phyloP scores from a whole-genome alignment of 2,329 filamentous ascomycete species.

The Pyrenochaeta sp. region DNA sequence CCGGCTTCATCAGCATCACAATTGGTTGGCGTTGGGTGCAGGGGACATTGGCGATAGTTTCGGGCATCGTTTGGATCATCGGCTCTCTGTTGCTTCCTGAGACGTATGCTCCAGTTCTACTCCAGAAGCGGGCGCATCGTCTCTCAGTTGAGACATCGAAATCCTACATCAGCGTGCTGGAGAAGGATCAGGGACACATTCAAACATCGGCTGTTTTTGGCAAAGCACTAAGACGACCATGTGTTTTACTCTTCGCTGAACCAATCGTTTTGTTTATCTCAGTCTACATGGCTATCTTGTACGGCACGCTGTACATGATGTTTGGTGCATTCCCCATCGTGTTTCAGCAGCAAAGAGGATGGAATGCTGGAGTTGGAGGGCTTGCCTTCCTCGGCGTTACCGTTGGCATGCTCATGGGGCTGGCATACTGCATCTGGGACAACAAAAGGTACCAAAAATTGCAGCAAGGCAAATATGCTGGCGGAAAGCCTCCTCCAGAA shows the following conservation, averaged over 20 bases:
- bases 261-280: slow-evolving; percentile 29
- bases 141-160: slow-evolving; percentile 67
- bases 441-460: slow-evolving; percentile 45
- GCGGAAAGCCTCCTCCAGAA: slow-evolving; percentile 65
- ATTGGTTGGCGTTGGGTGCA: slow-evolving; percentile 37
- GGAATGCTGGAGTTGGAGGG: slow-evolving; percentile 49
- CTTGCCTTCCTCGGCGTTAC: slow-evolving; percentile 41
- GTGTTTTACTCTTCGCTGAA: slow-evolving; percentile 26
- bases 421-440: too few species aligned
- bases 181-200: slow-evolving; percentile 27
- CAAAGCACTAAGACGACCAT: too few species aligned
- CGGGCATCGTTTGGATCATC: slow-evolving; percentile 46
- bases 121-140: slow-evolving; percentile 66
- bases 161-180: slow-evolving; percentile 56
- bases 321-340: slow-evolving; percentile 59
- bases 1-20: slow-evolving; percentile 18
- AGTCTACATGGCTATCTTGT: slow-evolving; percentile 41
- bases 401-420: slow-evolving; percentile 23
- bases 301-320: slow-evolving; percentile 57
- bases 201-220: too few species aligned
- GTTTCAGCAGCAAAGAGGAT: slow-evolving; percentile 42
- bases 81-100: slow-evolving; percentile 58
- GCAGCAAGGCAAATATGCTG: too few species aligned
- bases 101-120: slow-evolving; percentile 67
- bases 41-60: slow-evolving; percentile 63